Evolutionary conservation across 2,329 filamentous ascomycete genomes (phyloP).

Genomic region (Talaromyces sp.): DNA sequence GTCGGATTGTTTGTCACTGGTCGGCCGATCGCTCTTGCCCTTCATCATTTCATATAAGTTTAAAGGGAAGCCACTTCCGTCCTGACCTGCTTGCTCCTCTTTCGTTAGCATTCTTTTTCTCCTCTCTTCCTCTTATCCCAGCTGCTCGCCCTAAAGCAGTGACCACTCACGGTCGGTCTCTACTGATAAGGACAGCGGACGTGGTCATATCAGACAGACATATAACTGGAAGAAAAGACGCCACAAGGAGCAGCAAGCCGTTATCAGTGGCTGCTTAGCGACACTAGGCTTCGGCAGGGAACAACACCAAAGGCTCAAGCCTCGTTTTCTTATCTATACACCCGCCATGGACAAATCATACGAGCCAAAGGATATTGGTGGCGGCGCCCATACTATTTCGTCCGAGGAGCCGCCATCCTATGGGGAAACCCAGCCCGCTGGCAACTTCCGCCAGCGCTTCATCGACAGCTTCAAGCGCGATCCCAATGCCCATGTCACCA

Average conservation of each 20-base stretch:
- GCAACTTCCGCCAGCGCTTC: constrained; percentile 29
- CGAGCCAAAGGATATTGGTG: constrained; percentile 24
- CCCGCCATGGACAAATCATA: constrained; percentile 34
- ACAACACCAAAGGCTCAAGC: not conserved
- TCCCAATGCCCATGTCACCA: constrained; percentile 39
- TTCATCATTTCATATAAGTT: constrained; percentile 1
- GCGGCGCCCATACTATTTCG: constrained; percentile 16
- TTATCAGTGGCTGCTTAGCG: not conserved
- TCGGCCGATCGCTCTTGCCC: constrained; percentile 13
- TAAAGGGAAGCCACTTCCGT: not conserved
- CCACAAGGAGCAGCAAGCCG: not conserved
- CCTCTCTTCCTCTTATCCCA: not conserved
- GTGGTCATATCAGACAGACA: not conserved
- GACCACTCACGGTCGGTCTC: not conserved
- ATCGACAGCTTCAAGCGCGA: constrained; percentile 45
- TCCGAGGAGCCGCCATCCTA: constrained; percentile 29
- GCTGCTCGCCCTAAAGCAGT: not conserved
- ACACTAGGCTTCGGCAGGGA: constrained; percentile 5
- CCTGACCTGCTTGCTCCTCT: not conserved
- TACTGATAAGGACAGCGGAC: not conserved
- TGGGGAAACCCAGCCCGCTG: constrained; percentile 29
- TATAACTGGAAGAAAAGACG: not conserved
- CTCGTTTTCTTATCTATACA: not conserved
- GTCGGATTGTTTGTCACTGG: not conserved
- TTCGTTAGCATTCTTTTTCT: not conserved